These are phyloP conservation scores for Daldinia grandis DNA, from an alignment of 495 filamentous ascomycete genomes.

Conservation along the genomic window DNA sequence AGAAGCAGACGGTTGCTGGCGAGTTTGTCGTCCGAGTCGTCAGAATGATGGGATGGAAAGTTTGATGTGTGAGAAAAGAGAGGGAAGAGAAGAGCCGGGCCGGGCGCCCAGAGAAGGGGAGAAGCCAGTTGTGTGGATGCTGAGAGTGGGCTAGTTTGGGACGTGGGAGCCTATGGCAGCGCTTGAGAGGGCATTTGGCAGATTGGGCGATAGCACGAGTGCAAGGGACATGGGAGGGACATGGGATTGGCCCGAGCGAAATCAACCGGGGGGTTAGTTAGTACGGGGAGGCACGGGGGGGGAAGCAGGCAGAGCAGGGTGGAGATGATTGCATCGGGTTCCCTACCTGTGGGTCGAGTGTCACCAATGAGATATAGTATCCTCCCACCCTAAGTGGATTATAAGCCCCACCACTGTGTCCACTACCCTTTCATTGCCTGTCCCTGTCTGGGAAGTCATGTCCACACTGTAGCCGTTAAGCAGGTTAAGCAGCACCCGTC, in stretches of 20 bases:
- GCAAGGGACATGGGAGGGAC: constrained; percentile 38
- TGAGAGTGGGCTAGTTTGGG: constrained; percentile 11
- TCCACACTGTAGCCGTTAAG: constrained; percentile 19
- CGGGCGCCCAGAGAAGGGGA: constrained; percentile 34
- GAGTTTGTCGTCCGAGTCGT: constrained; percentile 39
- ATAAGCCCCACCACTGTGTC: neutral
- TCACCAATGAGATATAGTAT: constrained; percentile 26
- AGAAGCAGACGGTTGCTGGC: constrained; percentile 20
- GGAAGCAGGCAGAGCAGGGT: constrained; percentile 15
- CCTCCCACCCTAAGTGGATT: neutral
- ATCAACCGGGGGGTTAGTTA: constrained; percentile 34
- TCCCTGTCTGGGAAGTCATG: constrained; percentile 33
- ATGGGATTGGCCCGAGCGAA: constrained; percentile 41
- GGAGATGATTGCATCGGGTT: constrained; percentile 44
- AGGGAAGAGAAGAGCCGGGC: constrained; percentile 36
- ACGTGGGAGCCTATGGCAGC: constrained; percentile 21
- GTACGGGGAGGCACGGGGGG: constrained; percentile 32
- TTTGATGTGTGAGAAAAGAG: constrained; percentile 35
- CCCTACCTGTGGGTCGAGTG: constrained; percentile 40
- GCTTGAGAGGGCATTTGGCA: constrained; percentile 23
- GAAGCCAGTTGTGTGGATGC: constrained; percentile 18
- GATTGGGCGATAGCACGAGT: constrained; percentile 38
- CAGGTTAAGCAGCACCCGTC: constrained; percentile 1
- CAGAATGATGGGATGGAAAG: constrained; percentile 38
- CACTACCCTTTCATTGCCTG: constrained; percentile 10